These are phyloP conservation scores for Alternaria arborescens DNA, from an alignment of 2,329 filamentous ascomycete genomes.

Conservation along the genomic window DNA sequence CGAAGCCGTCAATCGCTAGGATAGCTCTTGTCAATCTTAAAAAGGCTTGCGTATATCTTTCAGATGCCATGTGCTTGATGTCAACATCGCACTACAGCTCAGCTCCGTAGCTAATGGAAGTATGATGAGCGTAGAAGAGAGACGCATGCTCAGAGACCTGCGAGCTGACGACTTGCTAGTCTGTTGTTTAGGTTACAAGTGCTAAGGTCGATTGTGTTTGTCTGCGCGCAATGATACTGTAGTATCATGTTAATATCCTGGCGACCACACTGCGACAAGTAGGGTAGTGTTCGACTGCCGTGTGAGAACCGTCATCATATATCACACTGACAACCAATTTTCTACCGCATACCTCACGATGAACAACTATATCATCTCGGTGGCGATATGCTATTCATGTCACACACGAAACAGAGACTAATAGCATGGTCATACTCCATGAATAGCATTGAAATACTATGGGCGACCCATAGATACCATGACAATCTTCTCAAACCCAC, in stretches of 20 bases:
- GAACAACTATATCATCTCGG: background rate
- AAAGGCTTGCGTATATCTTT: background rate
- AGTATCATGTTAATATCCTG: background rate
- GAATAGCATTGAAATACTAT: conserved; percentile 12
- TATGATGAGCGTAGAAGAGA: background rate
- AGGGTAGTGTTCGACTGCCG: background rate
- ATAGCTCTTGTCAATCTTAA: background rate
- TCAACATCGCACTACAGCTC: background rate
- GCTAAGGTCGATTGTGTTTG: background rate
- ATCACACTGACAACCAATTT: background rate
- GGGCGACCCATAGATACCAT: conserved; percentile 2
- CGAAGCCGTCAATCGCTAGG: background rate
- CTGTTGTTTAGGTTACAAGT: background rate
- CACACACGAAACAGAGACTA: conserved; percentile 1
- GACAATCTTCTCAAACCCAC: background rate
- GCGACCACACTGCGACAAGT: background rate
- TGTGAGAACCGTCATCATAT: background rate
- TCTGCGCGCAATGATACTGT: background rate
- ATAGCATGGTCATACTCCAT: background rate
- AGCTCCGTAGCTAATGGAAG: background rate
- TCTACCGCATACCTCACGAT: background rate
- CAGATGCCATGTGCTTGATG: background rate
- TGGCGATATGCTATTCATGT: background rate
- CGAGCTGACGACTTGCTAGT: background rate
- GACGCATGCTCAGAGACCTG: background rate